Conservation (phyloP, 2,329 filamentous ascomycete species). For the Penicillium sp. region DNA sequence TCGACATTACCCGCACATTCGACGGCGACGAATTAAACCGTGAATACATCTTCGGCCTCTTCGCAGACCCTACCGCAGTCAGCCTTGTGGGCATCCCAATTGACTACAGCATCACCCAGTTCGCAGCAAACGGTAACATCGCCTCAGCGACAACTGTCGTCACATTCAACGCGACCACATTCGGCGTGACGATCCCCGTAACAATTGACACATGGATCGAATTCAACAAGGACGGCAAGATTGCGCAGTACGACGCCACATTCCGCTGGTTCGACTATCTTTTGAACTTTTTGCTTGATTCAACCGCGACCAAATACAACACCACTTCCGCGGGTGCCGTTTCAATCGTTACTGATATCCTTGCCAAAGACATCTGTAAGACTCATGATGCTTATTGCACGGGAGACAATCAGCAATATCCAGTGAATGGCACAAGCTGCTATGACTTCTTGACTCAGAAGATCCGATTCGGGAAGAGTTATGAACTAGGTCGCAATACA, state of each 20-base stretch:
- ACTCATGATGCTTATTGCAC: conserved; percentile 22
- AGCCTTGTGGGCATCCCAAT: conserved; percentile 25
- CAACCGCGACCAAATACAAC: conserved; percentile 18
- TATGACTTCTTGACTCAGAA: conserved; percentile 19
- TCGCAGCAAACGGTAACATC: conserved; percentile 23
- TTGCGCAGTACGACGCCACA: conserved; percentile 24
- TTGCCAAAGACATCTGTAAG: conserved; percentile 24
- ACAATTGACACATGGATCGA: conserved; percentile 31
- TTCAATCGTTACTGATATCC: conserved; percentile 12
- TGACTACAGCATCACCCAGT: conserved; percentile 28
- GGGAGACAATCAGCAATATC: conserved; percentile 24
- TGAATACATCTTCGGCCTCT: conserved; percentile 31
- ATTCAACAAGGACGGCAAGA: conserved; percentile 22
- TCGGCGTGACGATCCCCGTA: conserved; percentile 21
- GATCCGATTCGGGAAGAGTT: conserved; percentile 24
- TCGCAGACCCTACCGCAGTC: conserved; percentile 18
- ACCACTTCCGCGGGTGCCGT: conserved; percentile 11
- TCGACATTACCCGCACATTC: conserved; percentile 29
- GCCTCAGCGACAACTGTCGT: conserved; percentile 23
- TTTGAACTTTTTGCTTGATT: conserved; percentile 18
- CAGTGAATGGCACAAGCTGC: conserved; percentile 11
- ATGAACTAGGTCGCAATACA: conserved; percentile 28
- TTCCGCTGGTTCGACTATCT: conserved; percentile 30
- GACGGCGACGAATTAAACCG: conserved; percentile 27
- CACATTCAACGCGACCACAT: conserved; percentile 26